Base-by-base conservation (phyloP, 192 early-diverging fungal genomes). In the Coemansia sp. region DNA sequence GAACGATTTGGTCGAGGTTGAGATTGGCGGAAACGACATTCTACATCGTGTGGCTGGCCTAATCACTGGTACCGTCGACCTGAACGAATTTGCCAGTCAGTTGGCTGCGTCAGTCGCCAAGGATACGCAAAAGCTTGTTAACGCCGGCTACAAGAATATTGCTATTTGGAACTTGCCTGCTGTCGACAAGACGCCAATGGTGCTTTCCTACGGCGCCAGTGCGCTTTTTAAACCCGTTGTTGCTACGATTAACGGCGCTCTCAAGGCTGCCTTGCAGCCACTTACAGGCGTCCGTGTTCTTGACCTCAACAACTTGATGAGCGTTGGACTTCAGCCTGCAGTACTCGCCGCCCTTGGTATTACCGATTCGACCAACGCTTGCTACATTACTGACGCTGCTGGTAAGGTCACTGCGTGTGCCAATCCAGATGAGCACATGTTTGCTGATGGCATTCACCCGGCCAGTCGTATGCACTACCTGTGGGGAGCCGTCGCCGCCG, bases 381-480 rank as follows among this genome's bases (percentile, higher is more conserved):
- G 81, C 67, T 70, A 70, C 44, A 48, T 39, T 4, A 60, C 62
- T 5, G 73, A 69, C 6, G 8, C 62, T n/a, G 38, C 38, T 11
- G 80, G 67, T 2, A 58, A 63, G 17, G 42, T 41, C 32, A 64
- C n/a, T 45, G 44, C 78, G 0, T 84, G 81, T 67, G 19, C 45
- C 15, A 75, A 84, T 65, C 81, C 81, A 32, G 75, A 78, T 68
- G 42, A 75, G 59, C 61, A 84, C 58, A 67, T 76, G 25, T 84
- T 84, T 67, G 75, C 75, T 32, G 81, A 84, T 46, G 37, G 44
- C 37, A 48, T 78, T 15, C 81, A 84, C 29, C 81, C 81, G 0
- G 72, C 81, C 17, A 67, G 76, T 55, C 81, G 81, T 19, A 68
- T 84, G 69, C 81, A 84, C 60, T 84, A 84, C 36, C 59, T 78